Evolutionary conservation across 1,139 yeast genomes (phyloP), one percentile per base, ranked within the genome.

Genomic region (Candida sanyaensis): DNA sequence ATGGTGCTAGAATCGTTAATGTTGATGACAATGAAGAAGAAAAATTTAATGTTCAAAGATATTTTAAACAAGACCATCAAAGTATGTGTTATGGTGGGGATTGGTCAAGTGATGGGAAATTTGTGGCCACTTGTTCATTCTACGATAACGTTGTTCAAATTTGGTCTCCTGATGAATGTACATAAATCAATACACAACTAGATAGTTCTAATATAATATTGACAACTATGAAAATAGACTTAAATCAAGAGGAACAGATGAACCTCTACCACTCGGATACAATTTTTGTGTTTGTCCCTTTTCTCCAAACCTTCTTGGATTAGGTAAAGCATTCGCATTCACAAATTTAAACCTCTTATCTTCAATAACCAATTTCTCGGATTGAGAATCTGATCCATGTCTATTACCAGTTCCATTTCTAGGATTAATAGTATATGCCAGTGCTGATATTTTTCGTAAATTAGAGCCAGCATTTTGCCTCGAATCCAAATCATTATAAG

Each of bases 21-120:
- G 65, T 71, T 5, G 56, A 49, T 5, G 9, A 26, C 5, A 27
- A 27, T 1, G 60, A 61, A 4, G 67, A 66, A 23, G 62, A 55
- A 4, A 61, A 63, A n/a, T 75, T 79, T 10, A 66, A 69, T 9
- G 80, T 86, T 0, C 59, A 63, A 4, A 65, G 73, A 24, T 78
- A 76, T 51, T 80, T 84, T 61, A 86, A 84, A 53, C 79, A 78
- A 28, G 88, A 86, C 24, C 98, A 93, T 63, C 85, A 83, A 42
- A 89, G 97, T 55, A 93, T 93, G 90, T 91, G 93, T 46, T 93
- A 93, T 60, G 98, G 98, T 0, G 97, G 96, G 4, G 97, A 88
- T 61, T 91, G 97, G 96, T 69, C 78, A 9, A 63, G 62, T 1
- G 71, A 72, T 13, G 80, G 78, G 5, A 61, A 63, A 1, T 60